Conservation (phyloP, 1,284 basidiomycete genomes). For the Volvariella surrecta region DNA sequence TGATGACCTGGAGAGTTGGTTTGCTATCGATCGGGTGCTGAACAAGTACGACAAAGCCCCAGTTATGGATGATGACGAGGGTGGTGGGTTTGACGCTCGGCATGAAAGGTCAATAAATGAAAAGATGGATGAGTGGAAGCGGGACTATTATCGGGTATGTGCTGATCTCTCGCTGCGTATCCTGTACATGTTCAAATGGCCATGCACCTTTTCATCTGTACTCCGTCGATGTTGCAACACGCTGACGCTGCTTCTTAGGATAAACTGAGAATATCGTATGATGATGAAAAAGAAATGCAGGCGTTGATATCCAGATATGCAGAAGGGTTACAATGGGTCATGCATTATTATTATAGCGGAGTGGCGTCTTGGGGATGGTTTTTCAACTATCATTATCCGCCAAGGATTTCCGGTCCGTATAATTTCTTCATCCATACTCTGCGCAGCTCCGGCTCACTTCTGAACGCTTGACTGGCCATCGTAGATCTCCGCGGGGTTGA, state of each 20-base stretch:
- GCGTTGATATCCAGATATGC: conserved; percentile 76
- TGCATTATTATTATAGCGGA: conserved; percentile 98
- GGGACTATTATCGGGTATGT: conserved; percentile 78
- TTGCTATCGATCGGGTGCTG: conserved; percentile 78
- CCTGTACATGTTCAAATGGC: background rate
- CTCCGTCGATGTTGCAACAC: background rate
- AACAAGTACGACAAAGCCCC: conserved; percentile 85
- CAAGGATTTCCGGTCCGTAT: conserved; percentile 78
- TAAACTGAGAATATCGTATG: conserved; percentile 77
- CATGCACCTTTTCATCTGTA: conserved; percentile 2
- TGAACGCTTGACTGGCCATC: background rate
- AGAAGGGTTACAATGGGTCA: conserved; percentile 97
- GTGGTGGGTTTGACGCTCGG: conserved; percentile 69
- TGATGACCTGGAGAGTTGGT: conserved; percentile 50
- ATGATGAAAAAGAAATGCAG: conserved; percentile 58
- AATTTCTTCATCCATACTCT: conserved; percentile 1
- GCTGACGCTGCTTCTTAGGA: conserved; percentile 33
- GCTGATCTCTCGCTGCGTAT: background rate
- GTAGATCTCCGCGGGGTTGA: conserved; percentile 74
- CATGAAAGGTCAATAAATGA: conserved; percentile 68
- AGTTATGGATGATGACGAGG: conserved; percentile 57
- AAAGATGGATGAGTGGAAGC: conserved; percentile 93
- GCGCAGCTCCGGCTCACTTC: conserved; percentile 2
- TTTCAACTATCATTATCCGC: conserved; percentile 97
- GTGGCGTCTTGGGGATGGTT: conserved; percentile 99